These are phyloP conservation scores for Babesia microti DNA, from an alignment of 169 alveolate genomes.

Conservation along the genomic window DNA sequence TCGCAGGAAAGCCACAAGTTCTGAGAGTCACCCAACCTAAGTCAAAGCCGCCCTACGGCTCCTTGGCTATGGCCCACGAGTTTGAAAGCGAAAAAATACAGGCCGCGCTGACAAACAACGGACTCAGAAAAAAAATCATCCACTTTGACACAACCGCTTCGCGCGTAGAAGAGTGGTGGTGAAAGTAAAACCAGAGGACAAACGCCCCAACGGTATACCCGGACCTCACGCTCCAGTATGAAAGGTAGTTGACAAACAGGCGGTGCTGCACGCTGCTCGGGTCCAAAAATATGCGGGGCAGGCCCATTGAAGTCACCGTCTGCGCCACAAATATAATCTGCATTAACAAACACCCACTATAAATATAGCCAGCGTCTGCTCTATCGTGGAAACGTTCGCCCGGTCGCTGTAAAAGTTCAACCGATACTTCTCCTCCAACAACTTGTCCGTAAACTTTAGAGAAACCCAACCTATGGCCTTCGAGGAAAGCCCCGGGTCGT, in stretches of 20 bases:
- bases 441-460: constrained; percentile 66
- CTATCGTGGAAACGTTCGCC: constrained; percentile 68
- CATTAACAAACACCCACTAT: constrained; percentile 31
- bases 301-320: constrained; percentile 55
- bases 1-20: constrained; percentile 67
- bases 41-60: constrained; percentile 2
- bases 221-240: constrained; percentile 75
- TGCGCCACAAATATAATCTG: constrained; percentile 70
- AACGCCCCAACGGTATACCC: constrained; percentile 65
- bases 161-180: constrained; percentile 43
- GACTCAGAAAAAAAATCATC: constrained; percentile 62
- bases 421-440: constrained; percentile 71
- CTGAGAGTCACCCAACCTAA: constrained; percentile 8
- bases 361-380: constrained; percentile 71
- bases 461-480: too few relatives aligned
- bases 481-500: too few relatives aligned
- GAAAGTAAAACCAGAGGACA: constrained; percentile 70
- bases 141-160: constrained; percentile 45
- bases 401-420: constrained; percentile 67
- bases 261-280: constrained; percentile 38
- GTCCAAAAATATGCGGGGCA: constrained; percentile 61
- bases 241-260: constrained; percentile 45
- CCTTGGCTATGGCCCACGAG: constrained; percentile 55
- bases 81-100: constrained; percentile 67
- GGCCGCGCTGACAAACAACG: constrained; percentile 67